Percentiles rank a stretch among this genome's conserved stretches.
These are phyloP conservation scores for Ogataea ganodermae DNA, from an alignment of 805 yeast genomes.

Conservation along the genomic window DNA sequence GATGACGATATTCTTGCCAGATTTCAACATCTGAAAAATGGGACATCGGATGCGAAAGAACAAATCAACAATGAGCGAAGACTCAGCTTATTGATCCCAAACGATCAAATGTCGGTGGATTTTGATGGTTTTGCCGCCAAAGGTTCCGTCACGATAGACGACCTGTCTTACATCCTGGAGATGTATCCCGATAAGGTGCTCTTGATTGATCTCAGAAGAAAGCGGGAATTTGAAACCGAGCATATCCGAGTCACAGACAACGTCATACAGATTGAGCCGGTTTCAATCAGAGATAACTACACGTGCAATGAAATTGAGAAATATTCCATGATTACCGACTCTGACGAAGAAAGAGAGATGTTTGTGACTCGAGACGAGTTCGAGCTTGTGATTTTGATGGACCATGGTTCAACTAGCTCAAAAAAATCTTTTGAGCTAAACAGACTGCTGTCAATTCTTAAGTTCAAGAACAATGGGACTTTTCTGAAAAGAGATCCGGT, in stretches of 20 bases:
- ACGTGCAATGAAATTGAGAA: constrained; percentile 69
- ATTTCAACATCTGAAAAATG: constrained; percentile 24
- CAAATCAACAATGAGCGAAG: neutral
- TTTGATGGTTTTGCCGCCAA: constrained; percentile 12
- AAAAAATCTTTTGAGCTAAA: constrained; percentile 26
- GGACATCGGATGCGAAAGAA: neutral
- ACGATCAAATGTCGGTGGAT: constrained; percentile 4
- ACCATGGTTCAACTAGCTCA: constrained; percentile 38
- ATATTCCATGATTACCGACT: constrained; percentile 55
- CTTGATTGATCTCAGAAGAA: constrained; percentile 71
- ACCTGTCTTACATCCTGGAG: constrained; percentile 33
- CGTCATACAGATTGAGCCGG: constrained; percentile 77
- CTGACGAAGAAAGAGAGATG: constrained; percentile 52
- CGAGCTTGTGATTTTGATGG: constrained; percentile 68
- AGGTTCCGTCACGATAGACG: constrained; percentile 20
- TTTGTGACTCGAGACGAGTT: constrained; percentile 57
- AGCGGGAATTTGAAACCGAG: constrained; percentile 56
- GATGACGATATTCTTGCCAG: constrained; percentile 20
- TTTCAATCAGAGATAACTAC: constrained; percentile 49
- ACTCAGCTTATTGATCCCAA: neutral
- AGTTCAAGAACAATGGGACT: constrained; percentile 38
- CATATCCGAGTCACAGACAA: constrained; percentile 61
- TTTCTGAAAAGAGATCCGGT: constrained; percentile 44
- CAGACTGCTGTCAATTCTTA: constrained; percentile 41
- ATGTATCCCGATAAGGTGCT: constrained; percentile 42